Evolutionary conservation across 129 eudicot genomes (phyloP).

Genomic region (Ambrosia trifida): DNA sequence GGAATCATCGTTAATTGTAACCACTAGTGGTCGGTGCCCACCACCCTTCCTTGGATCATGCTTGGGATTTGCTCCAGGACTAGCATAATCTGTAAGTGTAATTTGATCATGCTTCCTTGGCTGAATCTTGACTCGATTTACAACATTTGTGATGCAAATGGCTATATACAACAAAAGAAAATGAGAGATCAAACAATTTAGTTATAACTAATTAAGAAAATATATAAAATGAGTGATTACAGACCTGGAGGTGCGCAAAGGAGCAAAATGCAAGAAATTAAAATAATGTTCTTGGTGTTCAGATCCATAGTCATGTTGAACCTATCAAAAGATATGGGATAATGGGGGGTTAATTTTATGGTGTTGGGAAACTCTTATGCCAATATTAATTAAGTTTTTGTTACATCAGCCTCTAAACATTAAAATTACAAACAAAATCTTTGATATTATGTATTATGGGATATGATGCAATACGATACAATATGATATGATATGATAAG

Average conservation of each 20-base stretch:
- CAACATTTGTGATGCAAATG: constrained; percentile 12
- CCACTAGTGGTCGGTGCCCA: neutral
- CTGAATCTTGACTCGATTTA: neutral
- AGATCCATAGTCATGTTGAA: constrained; percentile 1
- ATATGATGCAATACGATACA: no score
- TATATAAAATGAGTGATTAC: neutral
- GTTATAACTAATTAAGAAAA: neutral
- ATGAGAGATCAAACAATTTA: neutral
- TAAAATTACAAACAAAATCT: no score
- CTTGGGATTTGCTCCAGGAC: constrained; percentile 38
- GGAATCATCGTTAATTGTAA: no score
- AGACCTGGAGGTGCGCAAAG: constrained; percentile 15
- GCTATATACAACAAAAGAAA: neutral
- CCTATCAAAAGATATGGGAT: neutral
- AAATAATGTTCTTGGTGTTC: neutral
- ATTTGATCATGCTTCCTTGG: neutral
- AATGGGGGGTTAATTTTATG: neutral
- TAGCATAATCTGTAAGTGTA: constrained; percentile 21
- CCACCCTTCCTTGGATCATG: constrained; percentile 56
- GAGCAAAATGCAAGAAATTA: neutral
- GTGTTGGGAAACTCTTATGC: neutral
- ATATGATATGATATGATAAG: no score
- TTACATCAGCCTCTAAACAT: no score
- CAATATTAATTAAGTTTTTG: no score
- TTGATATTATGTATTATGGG: no score